Evolutionary conservation across 495 filamentous ascomycete species (phyloP).

Genomic region (Filosporella fistucella): DNA sequence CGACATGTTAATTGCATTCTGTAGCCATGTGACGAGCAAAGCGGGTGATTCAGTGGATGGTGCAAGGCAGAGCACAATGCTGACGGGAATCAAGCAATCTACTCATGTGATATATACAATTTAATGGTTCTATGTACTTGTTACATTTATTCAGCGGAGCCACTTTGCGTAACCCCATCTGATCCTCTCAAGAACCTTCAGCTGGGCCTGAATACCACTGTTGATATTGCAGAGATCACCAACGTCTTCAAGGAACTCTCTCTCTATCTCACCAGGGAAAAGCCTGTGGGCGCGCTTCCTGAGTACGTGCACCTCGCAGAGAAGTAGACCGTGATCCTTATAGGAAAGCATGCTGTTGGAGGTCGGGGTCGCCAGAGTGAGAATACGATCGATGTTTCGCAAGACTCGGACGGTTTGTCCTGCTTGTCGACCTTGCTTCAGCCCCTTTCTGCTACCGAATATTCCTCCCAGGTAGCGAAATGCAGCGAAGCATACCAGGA

Average conservation of each 20-base stretch:
- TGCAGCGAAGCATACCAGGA: slow-evolving; percentile 75
- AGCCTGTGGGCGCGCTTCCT: slow-evolving; percentile 57
- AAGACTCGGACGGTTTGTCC: slow-evolving; percentile 67
- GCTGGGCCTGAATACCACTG: slow-evolving; percentile 64
- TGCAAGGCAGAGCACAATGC: too few species aligned
- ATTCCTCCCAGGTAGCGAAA: slow-evolving; percentile 65
- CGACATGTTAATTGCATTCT: too few species aligned
- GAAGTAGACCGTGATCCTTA: slow-evolving; percentile 83
- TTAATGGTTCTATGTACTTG: too few species aligned
- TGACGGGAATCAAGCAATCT: too few species aligned
- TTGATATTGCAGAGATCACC: slow-evolving; percentile 76
- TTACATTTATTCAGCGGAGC: too few species aligned
- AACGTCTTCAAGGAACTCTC: slow-evolving; percentile 82
- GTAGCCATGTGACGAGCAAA: too few species aligned
- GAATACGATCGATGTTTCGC: slow-evolving; percentile 79
- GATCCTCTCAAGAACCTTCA: slow-evolving; percentile 73
- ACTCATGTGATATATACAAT: too few species aligned
- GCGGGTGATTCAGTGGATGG: too few species aligned
- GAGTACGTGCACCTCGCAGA: slow-evolving; percentile 83
- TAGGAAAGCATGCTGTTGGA: slow-evolving; percentile 65
- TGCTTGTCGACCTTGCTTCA: slow-evolving; percentile 51
- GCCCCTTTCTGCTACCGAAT: slow-evolving; percentile 63
- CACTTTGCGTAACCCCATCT: slow-evolving; percentile 83
- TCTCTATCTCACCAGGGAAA: slow-evolving; percentile 65
- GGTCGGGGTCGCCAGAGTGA: slow-evolving; percentile 59